These are phyloP conservation scores for Hydrangea macrophylla DNA, from an alignment of 148 eudicot species.

Conservation along the genomic window DNA sequence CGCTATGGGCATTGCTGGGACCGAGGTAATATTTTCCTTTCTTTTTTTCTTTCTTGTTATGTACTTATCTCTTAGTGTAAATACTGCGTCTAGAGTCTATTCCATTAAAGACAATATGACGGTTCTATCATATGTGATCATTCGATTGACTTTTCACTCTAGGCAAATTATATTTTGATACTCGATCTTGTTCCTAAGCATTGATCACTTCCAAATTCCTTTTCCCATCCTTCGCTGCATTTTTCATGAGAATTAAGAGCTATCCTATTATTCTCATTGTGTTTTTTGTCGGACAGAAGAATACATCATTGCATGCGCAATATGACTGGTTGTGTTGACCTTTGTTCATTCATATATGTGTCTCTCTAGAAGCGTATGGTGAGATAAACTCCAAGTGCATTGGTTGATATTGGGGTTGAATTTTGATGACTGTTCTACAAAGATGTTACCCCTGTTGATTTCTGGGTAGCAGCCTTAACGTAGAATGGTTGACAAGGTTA, in stretches of 20 bases:
- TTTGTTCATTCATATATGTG: not conserved
- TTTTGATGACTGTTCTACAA: not conserved
- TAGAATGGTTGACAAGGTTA: too few species aligned
- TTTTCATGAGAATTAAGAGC: not conserved
- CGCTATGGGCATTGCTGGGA: constrained; percentile 83
- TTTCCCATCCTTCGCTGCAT: not conserved
- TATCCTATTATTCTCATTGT: not conserved
- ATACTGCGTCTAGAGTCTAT: not conserved
- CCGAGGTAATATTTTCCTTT: constrained; percentile 45
- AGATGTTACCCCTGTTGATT: too few species aligned
- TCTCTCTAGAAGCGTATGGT: not conserved
- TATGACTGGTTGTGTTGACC: not conserved
- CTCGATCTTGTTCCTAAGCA: not conserved
- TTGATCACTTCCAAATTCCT: not conserved
- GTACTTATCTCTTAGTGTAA: not conserved
- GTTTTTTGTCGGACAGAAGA: not conserved
- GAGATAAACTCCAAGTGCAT: not conserved
- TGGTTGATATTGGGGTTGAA: not conserved
- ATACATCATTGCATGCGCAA: not conserved
- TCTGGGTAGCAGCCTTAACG: too few species aligned
- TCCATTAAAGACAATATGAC: not conserved
- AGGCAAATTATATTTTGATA: not conserved
- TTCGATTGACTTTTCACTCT: not conserved
- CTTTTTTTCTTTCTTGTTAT: not conserved
- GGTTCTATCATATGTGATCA: not conserved